Base-by-base conservation (phyloP, 352 stramenopile genomes). In the Phytophthora ramorum region DNA sequence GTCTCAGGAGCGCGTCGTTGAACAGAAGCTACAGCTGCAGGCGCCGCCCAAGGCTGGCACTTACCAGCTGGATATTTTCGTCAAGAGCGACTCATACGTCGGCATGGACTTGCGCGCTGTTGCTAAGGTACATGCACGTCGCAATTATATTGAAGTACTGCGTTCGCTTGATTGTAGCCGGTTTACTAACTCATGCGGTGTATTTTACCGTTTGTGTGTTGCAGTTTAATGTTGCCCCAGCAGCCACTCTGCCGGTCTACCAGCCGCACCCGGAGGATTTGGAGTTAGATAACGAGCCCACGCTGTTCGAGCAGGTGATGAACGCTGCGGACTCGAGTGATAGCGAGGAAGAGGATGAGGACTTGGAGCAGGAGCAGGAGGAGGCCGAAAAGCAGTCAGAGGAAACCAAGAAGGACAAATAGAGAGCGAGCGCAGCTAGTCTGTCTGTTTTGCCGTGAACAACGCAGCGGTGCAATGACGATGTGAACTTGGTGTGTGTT, bases 241-340 rank as follows among this genome's bases (percentile, higher is more conserved):
- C 97, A 57, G 80, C 92, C 6, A 76, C 79, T 24, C 81, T 99
- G 43, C 97, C 97, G 12, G 92, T 98, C 66, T 99, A 97, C 79
- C 86, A 98, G 75, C 81, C 98, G 26, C 98, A 99, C 71, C 96
- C 96, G 44, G 98, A 99, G 58, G 98, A 99, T 85, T 81, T 98
- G 64, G 96, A 98, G 70, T 89, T 99, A 74, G 98, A 99, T 85
- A 99, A 99, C 67, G 98, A 99, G 75, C 97, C 98, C 17, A 99
- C 97, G 35, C 80, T 99, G 62, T 99, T 99, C 73, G 97, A 99
- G 79, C 96, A 99, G 78, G 97, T 96, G 53, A 96, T 96, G 86
- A 93, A 94, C 58, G 78, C 79, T 24, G 84, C 71, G 49, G 88
- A 96, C 73, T 92, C 83, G 61, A 95, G 85, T 79, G 86, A 95